Evolutionary conservation across 768 basidiomycete genomes (phyloP), one percentile per base, ranked within the genome.

Genomic region (Rhodocollybia butyracea): DNA sequence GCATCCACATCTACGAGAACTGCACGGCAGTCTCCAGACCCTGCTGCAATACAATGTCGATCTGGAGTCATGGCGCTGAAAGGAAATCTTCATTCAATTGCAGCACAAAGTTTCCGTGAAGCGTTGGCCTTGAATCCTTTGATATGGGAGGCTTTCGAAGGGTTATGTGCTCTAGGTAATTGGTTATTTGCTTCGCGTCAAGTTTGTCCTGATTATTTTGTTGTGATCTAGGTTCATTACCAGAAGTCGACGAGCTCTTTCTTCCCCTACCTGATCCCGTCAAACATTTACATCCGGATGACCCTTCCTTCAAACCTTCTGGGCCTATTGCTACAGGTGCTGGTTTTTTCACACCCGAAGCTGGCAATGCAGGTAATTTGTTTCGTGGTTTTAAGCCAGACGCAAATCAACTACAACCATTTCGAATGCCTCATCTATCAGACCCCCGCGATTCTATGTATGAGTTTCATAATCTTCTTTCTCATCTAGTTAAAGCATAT

Each of bases 111-210:
- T 64, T 95, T 88, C 68, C 77, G 78, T 43, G 81, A 85, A 56
- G 89, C 92, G 26, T 75, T 97, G 57, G 67, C 75, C 13, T 66
- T 85, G 45, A 86, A 92, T 65, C 90, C 91, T 30, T 81, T 91
- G 66, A 71, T 94, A 52, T 96, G 93, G 93, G 94, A 97, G 68
- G 94, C 94, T 4, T 89, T 94, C 63, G 91, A 94, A 64, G 93
- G 91, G 0, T 69, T 97, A 31, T 96, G 94, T 67, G 71, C 79
- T 29, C 71, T 91, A 42, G 94, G 94, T 89, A 63, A 50, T 43
- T 22, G 6, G 15, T 30, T 3, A 76, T 71, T 32, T 31, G 55
- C 48, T 34, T 52, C 45, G 22, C n/a, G 29, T 58, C 32, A 55
- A n/a, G 13, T 34, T 55, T 57, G 61, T 56, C 59, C 62, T 56